Evolutionary conservation across 2,329 filamentous ascomycete genomes (phyloP).

Genomic region (Hypoxylon rubiginosum): DNA sequence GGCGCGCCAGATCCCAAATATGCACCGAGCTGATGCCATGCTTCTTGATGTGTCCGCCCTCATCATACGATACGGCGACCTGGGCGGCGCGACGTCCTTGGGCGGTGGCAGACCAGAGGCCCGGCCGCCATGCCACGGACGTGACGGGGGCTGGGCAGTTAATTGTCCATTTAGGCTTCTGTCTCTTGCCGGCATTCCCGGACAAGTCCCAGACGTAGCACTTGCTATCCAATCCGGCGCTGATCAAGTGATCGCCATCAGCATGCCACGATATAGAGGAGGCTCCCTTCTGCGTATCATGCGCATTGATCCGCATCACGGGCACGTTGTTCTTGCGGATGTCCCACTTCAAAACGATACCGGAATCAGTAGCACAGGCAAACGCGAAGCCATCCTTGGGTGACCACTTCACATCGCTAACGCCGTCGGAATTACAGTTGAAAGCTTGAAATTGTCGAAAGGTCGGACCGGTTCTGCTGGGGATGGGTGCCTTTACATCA

Average conservation of each 20-base stretch:
- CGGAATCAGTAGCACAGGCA: slow-evolving; percentile 74
- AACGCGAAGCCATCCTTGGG: slow-evolving; percentile 72
- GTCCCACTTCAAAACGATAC: slow-evolving; percentile 74
- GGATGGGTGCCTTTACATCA: slow-evolving; percentile 65
- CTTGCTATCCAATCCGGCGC: slow-evolving; percentile 71
- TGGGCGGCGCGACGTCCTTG: slow-evolving; percentile 72
- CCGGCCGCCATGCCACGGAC: slow-evolving; percentile 73
- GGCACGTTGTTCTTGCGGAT: slow-evolving; percentile 67
- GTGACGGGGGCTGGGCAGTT: slow-evolving; percentile 71
- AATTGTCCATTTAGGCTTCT: slow-evolving; percentile 74
- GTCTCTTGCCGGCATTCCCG: slow-evolving; percentile 70
- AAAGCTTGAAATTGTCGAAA: slow-evolving; percentile 64
- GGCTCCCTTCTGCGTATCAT: slow-evolving; percentile 67
- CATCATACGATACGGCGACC: slow-evolving; percentile 73
- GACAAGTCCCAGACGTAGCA: slow-evolving; percentile 77
- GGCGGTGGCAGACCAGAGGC: slow-evolving; percentile 74
- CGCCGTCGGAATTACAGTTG: slow-evolving; percentile 67
- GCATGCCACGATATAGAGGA: slow-evolving; percentile 75
- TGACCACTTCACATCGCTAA: slow-evolving; percentile 75
- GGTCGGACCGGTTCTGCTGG: slow-evolving; percentile 64
- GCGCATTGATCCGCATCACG: slow-evolving; percentile 70
- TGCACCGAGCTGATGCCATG: slow-evolving; percentile 72
- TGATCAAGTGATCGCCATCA: slow-evolving; percentile 75
- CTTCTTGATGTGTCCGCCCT: slow-evolving; percentile 63
- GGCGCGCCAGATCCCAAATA: slow-evolving; percentile 77